Base-by-base conservation (phyloP, 306 rosid genomes). In the Rosa lucieae region DNA sequence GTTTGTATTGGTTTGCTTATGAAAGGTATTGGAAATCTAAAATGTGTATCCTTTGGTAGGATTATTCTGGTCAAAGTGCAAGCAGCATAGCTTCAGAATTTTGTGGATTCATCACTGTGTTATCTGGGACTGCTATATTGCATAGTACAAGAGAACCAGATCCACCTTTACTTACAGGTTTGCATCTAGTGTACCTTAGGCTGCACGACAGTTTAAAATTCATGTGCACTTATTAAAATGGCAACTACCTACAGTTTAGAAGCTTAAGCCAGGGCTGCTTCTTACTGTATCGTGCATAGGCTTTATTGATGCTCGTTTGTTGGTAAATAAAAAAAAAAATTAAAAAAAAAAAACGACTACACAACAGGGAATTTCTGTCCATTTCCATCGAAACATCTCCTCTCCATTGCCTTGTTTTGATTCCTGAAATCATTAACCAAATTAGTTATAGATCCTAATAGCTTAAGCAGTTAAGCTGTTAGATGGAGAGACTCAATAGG, bases 51-150 rank as follows among this genome's bases (percentile, higher is more conserved):
- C 62, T 78, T 75, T 49, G 85, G 32, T 83, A 94, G 97, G 97
- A 91, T 89, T 95, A 90, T 82, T 90, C 86, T 76, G 99, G 96
- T 82, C 99, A 95, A 89, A 95, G 94, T 82, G 89, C 84, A 26
- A 90, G 92, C 86, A 95, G 89, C 78, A 90, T 95, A 58, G 92
- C 71, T 3, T 92, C 97, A 18, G 98, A 87, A 85, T 87, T 94
- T 65, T 92, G 99, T 56, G 99, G 99, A 67, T 91, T 94, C 86
- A 73, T 91, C 70, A 94, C 92, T 43, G 87, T 94, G 62, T 89
- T 94, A 83, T 92, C 98, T 46, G 98, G 97, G 80, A 94, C 98
- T 58, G 74, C 84, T 73, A 71, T 94, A 72, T 90, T 94, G 88
- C 97, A 92, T 71, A 85, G 90, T 78, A 90, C 93, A 81, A 86